phyloP scores from a whole-genome alignment of 2,329 filamentous ascomycete species.

The Claviceps monticola region DNA sequence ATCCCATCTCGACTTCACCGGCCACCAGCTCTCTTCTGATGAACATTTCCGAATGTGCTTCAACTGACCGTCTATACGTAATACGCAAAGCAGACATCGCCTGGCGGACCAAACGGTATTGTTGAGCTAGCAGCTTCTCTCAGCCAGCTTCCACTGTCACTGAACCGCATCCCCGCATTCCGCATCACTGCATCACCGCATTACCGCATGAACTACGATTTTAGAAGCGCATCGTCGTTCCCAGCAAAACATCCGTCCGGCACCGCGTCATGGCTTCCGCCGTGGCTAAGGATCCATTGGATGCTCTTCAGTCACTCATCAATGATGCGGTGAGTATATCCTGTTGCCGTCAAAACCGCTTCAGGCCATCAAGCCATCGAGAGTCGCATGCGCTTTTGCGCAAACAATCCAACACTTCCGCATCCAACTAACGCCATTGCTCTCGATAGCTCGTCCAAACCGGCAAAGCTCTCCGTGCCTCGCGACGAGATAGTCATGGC shows the following conservation, averaged over 20 bases:
- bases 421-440: neutral
- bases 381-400: neutral
- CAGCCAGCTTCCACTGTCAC: neutral
- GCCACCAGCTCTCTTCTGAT: neutral
- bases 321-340: slow-evolving; percentile 37
- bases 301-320: slow-evolving; percentile 37
- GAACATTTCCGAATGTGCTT: neutral
- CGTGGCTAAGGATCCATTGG: slow-evolving; percentile 25
- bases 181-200: neutral
- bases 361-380: neutral
- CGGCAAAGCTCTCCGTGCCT: slow-evolving; percentile 40
- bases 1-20: neutral
- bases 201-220: neutral
- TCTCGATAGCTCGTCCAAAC: slow-evolving; percentile 39
- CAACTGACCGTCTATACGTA: neutral
- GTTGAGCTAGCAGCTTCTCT: neutral
- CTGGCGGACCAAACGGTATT: neutral
- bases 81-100: neutral
- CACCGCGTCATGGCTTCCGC: slow-evolving; percentile 11
- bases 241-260: neutral
- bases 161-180: neutral
- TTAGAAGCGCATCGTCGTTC: neutral
- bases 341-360: neutral
- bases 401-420: neutral
- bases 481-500: slow-evolving; percentile 30